phyloP scores from a whole-genome alignment of 202 grass and related monocot species.

The Schoenoplectus triqueter region DNA sequence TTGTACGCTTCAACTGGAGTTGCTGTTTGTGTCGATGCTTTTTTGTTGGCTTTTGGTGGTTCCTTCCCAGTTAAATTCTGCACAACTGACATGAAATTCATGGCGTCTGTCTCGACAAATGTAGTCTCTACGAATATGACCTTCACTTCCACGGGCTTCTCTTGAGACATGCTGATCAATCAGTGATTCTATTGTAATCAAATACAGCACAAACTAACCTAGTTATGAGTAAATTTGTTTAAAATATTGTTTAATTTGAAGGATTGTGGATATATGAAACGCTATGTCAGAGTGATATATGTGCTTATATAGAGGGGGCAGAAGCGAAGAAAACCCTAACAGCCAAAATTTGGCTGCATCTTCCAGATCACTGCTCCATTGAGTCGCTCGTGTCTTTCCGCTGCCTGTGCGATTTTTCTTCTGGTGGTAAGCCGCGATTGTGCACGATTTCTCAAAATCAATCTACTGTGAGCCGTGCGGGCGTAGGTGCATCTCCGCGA shows the following conservation, averaged over 20 bases:
- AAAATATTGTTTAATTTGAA: not conserved
- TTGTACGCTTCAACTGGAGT: not conserved
- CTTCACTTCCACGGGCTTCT: slow-evolving; percentile 42
- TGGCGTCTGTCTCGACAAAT: slow-evolving; percentile 61
- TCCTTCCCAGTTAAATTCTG: slow-evolving; percentile 74
- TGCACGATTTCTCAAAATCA: no score
- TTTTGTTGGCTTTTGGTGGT: not conserved
- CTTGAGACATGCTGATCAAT: not conserved
- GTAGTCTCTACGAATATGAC: slow-evolving; percentile 73
- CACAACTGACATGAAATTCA: slow-evolving; percentile 77
- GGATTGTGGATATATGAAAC: not conserved
- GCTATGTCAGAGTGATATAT: not conserved
- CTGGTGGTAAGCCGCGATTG: no score
- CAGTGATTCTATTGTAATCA: no score
- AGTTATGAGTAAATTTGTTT: not conserved
- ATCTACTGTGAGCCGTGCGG: no score
- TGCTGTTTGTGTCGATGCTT: not conserved
- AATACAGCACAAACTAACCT: no score
- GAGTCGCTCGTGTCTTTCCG: no score
- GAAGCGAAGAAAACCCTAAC: not conserved
- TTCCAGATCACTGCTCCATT: no score
- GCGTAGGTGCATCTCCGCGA: no score
- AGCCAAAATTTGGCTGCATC: no score
- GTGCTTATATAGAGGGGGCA: not conserved
- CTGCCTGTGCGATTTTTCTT: no score